Evolutionary conservation across 352 stramenopile species (phyloP).

Genomic region (Peronospora belbahrii): DNA sequence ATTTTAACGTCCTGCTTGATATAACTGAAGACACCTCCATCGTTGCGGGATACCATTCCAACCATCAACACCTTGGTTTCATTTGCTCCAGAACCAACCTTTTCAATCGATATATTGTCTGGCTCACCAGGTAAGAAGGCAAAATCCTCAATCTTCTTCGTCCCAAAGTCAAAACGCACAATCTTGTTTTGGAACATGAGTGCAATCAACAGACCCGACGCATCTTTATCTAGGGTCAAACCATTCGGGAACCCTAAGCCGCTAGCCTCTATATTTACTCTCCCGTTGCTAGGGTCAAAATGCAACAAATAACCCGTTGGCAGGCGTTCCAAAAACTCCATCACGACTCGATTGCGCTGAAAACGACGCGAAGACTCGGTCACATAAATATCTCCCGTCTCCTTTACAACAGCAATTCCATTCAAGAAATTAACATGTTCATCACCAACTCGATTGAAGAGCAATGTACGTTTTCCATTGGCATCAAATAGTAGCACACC

Average conservation of each 20-base stretch:
- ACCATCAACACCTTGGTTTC: conserved; percentile 33
- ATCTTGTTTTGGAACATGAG: conserved; percentile 53
- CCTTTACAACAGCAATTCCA: conserved; percentile 30
- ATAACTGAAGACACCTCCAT: conserved; percentile 25
- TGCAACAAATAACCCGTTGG: conserved; percentile 42
- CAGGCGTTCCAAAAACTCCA: conserved; percentile 43
- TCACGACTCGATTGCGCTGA: conserved; percentile 31
- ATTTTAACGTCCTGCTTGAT: conserved; percentile 35
- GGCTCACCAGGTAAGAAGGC: conserved; percentile 48
- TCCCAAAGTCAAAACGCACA: conserved; percentile 39
- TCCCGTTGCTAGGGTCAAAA: conserved; percentile 29
- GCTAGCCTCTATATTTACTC: conserved; percentile 23
- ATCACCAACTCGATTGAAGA: conserved; percentile 43
- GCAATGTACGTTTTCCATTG: conserved; percentile 36
- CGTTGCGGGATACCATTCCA: conserved; percentile 26
- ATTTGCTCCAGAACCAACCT: conserved; percentile 19
- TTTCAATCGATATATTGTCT: conserved; percentile 43
- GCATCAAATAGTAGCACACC: conserved; percentile 52
- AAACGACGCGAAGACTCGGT: conserved; percentile 50
- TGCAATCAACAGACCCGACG: conserved; percentile 34
- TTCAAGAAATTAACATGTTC: conserved; percentile 42
- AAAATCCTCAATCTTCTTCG: conserved; percentile 42
- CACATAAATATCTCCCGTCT: conserved; percentile 44
- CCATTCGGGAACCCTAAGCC: conserved; percentile 43
- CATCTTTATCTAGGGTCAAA: conserved; percentile 34